phyloP scores from a whole-genome alignment of 2,329 filamentous ascomycete species.

The Colletotrichum lentis region DNA sequence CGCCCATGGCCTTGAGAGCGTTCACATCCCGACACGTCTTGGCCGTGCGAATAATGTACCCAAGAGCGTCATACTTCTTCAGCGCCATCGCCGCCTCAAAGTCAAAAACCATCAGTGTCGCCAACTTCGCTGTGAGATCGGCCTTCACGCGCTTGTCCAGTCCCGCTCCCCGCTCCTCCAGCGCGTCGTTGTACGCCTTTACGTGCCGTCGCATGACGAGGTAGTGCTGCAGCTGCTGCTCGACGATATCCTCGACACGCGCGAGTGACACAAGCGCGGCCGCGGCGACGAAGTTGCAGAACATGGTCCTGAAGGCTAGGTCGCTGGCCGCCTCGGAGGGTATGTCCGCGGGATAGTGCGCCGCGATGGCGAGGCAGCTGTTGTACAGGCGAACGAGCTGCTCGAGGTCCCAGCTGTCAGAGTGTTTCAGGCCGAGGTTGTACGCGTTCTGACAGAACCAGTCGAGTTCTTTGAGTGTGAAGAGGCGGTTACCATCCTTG shows the following conservation, averaged over 20 bases:
- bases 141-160: conserved; percentile 54
- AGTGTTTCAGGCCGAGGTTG: conserved; percentile 74
- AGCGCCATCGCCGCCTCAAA: conserved; percentile 78
- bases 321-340: conserved; percentile 54
- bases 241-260: conserved; percentile 58
- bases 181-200: conserved; percentile 60
- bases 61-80: conserved; percentile 72
- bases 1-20: conserved; percentile 70
- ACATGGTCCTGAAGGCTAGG: conserved; percentile 66
- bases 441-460: conserved; percentile 89
- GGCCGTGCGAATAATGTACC: conserved; percentile 64
- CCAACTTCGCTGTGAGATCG: conserved; percentile 69
- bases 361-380: conserved; percentile 61
- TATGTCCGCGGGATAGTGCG: conserved; percentile 59
- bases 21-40: conserved; percentile 53
- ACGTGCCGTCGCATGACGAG: conserved; percentile 67
- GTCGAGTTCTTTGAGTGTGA: conserved; percentile 72
- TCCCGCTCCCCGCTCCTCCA: conserved; percentile 51
- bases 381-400: conserved; percentile 65
- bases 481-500: conserved; percentile 56
- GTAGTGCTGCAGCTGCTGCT: conserved; percentile 68
- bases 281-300: conserved; percentile 74
- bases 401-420: conserved; percentile 61
- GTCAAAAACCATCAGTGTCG: conserved; percentile 76
- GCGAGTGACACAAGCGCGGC: conserved; percentile 61